Conservation (phyloP, 495 filamentous ascomycete species). For the Sporormia fimetaria region DNA sequence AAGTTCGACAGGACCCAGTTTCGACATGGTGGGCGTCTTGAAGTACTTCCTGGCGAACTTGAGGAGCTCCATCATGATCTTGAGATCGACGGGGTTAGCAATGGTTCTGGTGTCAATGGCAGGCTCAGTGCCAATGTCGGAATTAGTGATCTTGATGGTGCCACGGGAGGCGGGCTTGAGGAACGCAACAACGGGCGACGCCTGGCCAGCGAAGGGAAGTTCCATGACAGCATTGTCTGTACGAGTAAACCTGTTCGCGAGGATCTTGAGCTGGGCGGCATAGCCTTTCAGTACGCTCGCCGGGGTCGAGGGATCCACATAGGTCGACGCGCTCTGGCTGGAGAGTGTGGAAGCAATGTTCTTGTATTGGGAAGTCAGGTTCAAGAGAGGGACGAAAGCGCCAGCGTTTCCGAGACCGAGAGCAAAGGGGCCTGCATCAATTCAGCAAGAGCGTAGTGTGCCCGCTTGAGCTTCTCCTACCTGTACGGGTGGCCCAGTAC, state of each 20-base stretch:
- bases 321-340: conserved; percentile 32
- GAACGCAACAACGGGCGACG: conserved; percentile 31
- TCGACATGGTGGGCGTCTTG: neutral
- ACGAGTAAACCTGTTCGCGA: conserved; percentile 32
- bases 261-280: conserved; percentile 36
- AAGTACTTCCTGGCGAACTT: conserved; percentile 2
- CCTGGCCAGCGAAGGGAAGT: conserved; percentile 33
- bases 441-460: no score
- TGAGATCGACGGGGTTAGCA: neutral
- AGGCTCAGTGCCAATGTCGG: neutral
- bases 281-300: conserved; percentile 37
- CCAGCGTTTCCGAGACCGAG: conserved; percentile 3
- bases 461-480: no score
- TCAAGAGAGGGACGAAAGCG: conserved; percentile 2
- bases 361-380: neutral
- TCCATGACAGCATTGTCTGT: conserved; percentile 27
- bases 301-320: conserved; percentile 32
- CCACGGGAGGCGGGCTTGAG: conserved; percentile 1
- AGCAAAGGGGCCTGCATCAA: no score
- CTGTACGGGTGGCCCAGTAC: neutral
- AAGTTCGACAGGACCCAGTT: conserved; percentile 1
- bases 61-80: neutral
- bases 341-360: neutral
- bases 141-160: conserved; percentile 30
- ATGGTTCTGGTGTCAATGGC: neutral